phyloP scores from a whole-genome alignment of 2,329 filamentous ascomycete genomes.

The Botryotinia narcissicola region DNA sequence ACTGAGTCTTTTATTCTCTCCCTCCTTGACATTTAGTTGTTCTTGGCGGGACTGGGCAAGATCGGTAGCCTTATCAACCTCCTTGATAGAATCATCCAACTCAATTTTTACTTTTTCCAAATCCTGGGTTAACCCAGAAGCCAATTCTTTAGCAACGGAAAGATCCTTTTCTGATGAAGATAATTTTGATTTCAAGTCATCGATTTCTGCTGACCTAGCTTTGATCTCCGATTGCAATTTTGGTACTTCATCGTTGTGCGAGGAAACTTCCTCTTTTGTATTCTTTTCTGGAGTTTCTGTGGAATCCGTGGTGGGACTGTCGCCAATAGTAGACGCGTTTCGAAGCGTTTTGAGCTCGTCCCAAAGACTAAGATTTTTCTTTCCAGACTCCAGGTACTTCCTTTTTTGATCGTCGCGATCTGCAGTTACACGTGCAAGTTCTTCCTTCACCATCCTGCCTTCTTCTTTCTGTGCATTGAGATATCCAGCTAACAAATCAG shows the following conservation, averaged over 20 bases:
- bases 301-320: conserved; percentile 26
- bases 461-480: conserved; percentile 82
- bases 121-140: conserved; percentile 56
- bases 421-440: conserved; percentile 79
- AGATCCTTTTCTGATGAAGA: conserved; percentile 68
- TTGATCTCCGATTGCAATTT: conserved; percentile 74
- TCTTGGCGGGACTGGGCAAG: conserved; percentile 27
- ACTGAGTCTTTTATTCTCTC: conserved; percentile 33
- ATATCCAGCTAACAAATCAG: conserved; percentile 82
- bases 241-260: conserved; percentile 83
- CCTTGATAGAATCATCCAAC: conserved; percentile 64
- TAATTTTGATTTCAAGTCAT: conserved; percentile 67
- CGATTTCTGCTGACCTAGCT: conserved; percentile 68
- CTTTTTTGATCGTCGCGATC: conserved; percentile 80
- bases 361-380: conserved; percentile 58
- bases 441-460: conserved; percentile 89
- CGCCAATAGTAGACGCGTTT: conserved; percentile 40
- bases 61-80: conserved; percentile 62
- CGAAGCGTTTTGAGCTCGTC: conserved; percentile 62
- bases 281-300: conserved; percentile 36
- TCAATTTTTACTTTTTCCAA: conserved; percentile 48
- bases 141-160: conserved; percentile 67
- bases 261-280: conserved; percentile 75
- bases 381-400: conserved; percentile 67
- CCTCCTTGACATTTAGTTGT: conserved; percentile 31